phyloP scores from a whole-genome alignment of 352 stramenopile species.

The Phytophthora megakarya region DNA sequence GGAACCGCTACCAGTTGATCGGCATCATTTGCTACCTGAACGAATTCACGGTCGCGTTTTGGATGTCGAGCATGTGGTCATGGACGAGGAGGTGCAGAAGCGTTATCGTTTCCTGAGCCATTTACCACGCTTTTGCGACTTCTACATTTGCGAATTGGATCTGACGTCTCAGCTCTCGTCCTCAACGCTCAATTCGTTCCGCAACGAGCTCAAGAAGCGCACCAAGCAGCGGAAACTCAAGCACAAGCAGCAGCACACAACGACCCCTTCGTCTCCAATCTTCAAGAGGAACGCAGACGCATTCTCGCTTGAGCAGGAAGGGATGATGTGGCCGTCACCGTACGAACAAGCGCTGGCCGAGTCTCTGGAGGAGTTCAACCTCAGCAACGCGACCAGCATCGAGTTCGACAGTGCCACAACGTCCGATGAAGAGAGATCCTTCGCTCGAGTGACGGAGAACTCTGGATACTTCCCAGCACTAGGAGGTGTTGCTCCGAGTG shows the following conservation, averaged over 20 bases:
- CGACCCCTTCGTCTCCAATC: constrained; percentile 36
- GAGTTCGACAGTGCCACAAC: constrained; percentile 17
- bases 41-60: constrained; percentile 65
- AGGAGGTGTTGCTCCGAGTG: constrained; percentile 14
- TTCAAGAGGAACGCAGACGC: constrained; percentile 34
- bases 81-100: constrained; percentile 85
- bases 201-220: constrained; percentile 78
- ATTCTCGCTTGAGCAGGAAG: constrained; percentile 68
- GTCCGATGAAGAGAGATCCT: constrained; percentile 56
- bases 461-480: constrained; percentile 78
- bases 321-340: constrained; percentile 59
- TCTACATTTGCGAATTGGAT: constrained; percentile 89
- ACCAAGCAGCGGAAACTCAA: constrained; percentile 68
- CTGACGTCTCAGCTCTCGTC: constrained; percentile 70
- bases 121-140: constrained; percentile 84
- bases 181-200: constrained; percentile 65
- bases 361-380: constrained; percentile 49
- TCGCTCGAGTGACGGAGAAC: constrained; percentile 72
- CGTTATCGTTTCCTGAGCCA: constrained; percentile 89
- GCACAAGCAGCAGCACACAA: constrained; percentile 39
- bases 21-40: constrained; percentile 63
- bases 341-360: constrained; percentile 51
- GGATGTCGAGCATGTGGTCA: constrained; percentile 87
- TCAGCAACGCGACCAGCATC: constrained; percentile 21
- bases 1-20: constrained; percentile 26